phyloP scores from a whole-genome alignment of 441 rosid genomes.

The Rhodomyrtus psidioides region DNA sequence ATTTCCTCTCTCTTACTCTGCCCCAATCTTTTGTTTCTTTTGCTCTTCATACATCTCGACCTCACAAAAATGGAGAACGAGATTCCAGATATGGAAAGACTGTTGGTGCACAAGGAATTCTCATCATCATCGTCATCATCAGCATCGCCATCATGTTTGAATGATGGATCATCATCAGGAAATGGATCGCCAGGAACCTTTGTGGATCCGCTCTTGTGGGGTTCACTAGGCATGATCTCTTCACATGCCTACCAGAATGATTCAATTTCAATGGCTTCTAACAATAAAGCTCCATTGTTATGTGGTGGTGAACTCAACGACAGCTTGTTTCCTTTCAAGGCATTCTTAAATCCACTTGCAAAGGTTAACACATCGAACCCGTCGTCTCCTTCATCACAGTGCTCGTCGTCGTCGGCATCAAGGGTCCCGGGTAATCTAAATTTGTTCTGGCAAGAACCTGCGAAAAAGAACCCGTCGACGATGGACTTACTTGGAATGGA shows the following conservation, averaged over 20 bases:
- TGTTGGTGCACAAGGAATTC: slow-evolving; percentile 30
- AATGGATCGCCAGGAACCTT: slow-evolving; percentile 15
- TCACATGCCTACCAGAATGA: slow-evolving; percentile 2
- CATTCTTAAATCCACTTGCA: slow-evolving; percentile 51
- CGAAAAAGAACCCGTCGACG: slow-evolving; percentile 11
- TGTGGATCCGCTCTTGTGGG: slow-evolving; percentile 38
- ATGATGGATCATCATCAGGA: slow-evolving; percentile 21
- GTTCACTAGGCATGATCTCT: slow-evolving; percentile 1
- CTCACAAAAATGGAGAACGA: slow-evolving; percentile 27
- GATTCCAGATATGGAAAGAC: slow-evolving; percentile 49
- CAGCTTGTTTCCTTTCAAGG: slow-evolving; percentile 16
- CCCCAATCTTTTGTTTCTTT: not conserved
- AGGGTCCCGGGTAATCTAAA: slow-evolving; percentile 39
- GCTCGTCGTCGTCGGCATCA: slow-evolving; percentile 8
- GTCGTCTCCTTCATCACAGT: slow-evolving; percentile 29
- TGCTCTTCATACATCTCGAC: not conserved
- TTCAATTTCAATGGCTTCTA: not conserved
- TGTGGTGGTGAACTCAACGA: not conserved
- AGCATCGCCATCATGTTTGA: not conserved
- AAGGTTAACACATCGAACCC: slow-evolving; percentile 20
- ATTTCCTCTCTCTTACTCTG: not conserved
- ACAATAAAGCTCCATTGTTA: not conserved
- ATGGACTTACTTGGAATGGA: slow-evolving; percentile 11
- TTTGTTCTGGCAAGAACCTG: slow-evolving; percentile 54
- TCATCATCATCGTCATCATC: slow-evolving; percentile 5